phyloP scores from a whole-genome alignment of 1,139 yeast species.

The Magnusiomyces fungicola region DNA sequence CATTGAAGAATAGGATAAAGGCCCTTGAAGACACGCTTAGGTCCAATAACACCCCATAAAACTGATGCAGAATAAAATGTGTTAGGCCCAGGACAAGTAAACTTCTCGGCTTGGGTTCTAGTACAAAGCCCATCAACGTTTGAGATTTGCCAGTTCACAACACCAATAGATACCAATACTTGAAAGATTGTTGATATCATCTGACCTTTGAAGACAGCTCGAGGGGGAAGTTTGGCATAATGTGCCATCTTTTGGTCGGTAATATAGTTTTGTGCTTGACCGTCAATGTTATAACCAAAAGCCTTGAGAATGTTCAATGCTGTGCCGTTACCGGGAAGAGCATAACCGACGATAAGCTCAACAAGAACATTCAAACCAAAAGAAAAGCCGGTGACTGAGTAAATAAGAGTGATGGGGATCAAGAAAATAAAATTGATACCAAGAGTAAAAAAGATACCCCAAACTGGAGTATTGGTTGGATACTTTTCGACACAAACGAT shows the following conservation, averaged over 20 bases:
- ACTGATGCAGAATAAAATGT: slow-evolving; percentile 32
- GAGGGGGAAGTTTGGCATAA: slow-evolving; percentile 53
- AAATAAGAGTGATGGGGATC: slow-evolving; percentile 42
- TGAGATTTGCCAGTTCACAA: slow-evolving; percentile 46
- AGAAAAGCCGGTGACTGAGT: slow-evolving; percentile 45
- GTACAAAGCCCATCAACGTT: slow-evolving; percentile 44
- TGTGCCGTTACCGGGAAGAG: slow-evolving; percentile 53
- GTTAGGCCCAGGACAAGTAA: slow-evolving; percentile 35
- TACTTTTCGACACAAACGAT: slow-evolving; percentile 42
- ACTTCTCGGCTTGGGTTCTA: slow-evolving; percentile 32
- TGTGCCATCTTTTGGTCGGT: slow-evolving; percentile 54
- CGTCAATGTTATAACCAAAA: slow-evolving; percentile 51
- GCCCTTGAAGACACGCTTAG: slow-evolving; percentile 43
- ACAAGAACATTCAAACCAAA: slow-evolving; percentile 51
- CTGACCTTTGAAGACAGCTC: slow-evolving; percentile 55
- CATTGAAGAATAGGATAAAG: slow-evolving; percentile 42
- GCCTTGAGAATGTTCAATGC: slow-evolving; percentile 54
- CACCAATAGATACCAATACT: slow-evolving; percentile 44
- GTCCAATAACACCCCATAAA: slow-evolving; percentile 59
- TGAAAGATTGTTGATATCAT: slow-evolving; percentile 36
- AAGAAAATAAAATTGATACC: slow-evolving; percentile 50
- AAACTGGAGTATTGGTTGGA: slow-evolving; percentile 40
- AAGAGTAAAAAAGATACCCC: slow-evolving; percentile 52
- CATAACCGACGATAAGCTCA: slow-evolving; percentile 53
- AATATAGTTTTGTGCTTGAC: slow-evolving; percentile 54